These are phyloP conservation scores for Spergularia azorica DNA, from an alignment of 179 eudicot species.

Conservation along the genomic window DNA sequence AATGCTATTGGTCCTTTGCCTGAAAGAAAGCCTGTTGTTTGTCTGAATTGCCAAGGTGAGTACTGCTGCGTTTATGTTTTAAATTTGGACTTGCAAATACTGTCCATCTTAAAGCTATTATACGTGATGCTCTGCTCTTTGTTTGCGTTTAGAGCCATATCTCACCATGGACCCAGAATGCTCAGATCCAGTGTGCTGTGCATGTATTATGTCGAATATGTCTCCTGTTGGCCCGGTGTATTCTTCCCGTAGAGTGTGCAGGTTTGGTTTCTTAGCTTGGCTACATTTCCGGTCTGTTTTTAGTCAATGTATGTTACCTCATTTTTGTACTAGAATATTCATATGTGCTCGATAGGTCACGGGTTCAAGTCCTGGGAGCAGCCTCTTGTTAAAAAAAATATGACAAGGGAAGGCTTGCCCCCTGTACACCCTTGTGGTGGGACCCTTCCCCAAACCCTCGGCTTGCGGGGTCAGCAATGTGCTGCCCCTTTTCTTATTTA, in stretches of 20 bases:
- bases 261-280: constrained; percentile 47
- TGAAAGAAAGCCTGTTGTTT: constrained; percentile 46
- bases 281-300: constrained; percentile 11
- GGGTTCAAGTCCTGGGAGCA: too few relatives aligned
- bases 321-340: neutral
- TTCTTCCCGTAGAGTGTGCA: constrained; percentile 42
- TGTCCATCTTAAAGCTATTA: neutral
- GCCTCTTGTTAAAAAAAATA: too few relatives aligned
- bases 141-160: constrained; percentile 51
- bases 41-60: constrained; percentile 72
- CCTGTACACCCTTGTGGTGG: too few relatives aligned
- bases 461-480: too few relatives aligned
- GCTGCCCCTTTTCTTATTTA: too few relatives aligned
- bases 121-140: constrained; percentile 15
- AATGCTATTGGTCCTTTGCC: constrained; percentile 68
- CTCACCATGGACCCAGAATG: constrained; percentile 48
- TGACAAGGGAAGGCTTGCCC: too few relatives aligned
- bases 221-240: constrained; percentile 40
- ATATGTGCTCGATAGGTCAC: too few relatives aligned
- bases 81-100: constrained; percentile 13
- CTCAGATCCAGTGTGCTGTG: constrained; percentile 56
- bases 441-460: too few relatives aligned
- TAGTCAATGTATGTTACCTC: constrained; percentile 5
- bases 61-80: constrained; percentile 12
- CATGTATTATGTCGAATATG: constrained; percentile 48